These are phyloP conservation scores for Sporothrix humicola DNA, from an alignment of 2,329 filamentous ascomycete genomes.

Conservation along the genomic window DNA sequence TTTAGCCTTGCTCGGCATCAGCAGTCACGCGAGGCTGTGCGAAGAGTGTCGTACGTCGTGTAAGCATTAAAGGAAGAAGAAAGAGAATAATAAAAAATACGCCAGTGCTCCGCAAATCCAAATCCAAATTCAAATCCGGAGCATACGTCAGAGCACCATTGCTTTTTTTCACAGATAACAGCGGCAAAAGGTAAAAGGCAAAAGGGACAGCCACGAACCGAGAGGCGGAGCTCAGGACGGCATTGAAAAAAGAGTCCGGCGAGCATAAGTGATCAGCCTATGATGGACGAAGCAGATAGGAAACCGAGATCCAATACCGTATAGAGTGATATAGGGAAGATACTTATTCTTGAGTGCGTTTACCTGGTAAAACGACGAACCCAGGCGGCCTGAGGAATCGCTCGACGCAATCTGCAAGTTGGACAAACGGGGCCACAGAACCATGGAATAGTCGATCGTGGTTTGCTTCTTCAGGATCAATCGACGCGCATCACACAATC, in stretches of 20 bases:
- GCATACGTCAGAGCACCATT: no score
- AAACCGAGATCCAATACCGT: background rate
- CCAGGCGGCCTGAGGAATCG: background rate
- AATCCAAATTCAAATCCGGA: no score
- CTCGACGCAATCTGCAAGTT: background rate
- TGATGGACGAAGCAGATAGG: background rate
- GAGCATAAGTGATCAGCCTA: background rate
- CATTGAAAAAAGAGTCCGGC: conserved; percentile 1
- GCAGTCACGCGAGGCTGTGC: background rate
- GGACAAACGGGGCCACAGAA: background rate
- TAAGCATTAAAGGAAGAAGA: background rate
- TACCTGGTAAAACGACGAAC: background rate
- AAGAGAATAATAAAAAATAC: background rate
- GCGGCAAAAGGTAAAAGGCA: background rate
- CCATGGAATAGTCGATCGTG: background rate
- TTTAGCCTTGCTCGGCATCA: background rate
- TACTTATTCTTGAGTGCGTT: background rate
- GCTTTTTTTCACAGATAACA: background rate
- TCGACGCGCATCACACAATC: background rate
- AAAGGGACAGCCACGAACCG: background rate
- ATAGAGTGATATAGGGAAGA: background rate
- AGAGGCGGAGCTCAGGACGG: conserved; percentile 1
- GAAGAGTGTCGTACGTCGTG: background rate
- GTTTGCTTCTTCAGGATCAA: background rate
- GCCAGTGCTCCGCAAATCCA: background rate